Evolutionary conservation across 2,329 filamentous ascomycete species (phyloP), one percentile per base, ranked within the genome.

Genomic region (Onygenales sp.): DNA sequence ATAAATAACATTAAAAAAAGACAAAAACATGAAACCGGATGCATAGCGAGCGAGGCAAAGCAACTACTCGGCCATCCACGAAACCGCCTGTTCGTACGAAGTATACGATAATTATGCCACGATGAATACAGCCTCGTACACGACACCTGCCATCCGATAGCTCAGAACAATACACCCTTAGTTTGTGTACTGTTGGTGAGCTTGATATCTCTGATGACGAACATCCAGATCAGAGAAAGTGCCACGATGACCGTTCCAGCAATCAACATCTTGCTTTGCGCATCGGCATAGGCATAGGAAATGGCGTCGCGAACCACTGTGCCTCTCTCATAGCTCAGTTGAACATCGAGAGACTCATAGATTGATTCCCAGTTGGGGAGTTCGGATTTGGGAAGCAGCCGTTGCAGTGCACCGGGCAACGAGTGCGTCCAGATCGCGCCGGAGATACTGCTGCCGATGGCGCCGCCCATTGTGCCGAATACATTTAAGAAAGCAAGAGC

Each of bases 141-240:
- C 21, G 21, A 3, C 21, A 27, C 21, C 21, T 27, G 21, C 21
- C 21, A 27, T 27, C 21, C 21, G 21, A 27, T 27, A 27, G 21
- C 21, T 58, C 60, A 71, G 49, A 71, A 51, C 43, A 73, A 66
- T 43, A 58, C 69, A 10, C 74, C 75, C 60, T 74, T 72, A 21
- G 69, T 68, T 58, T 78, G 64, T 49, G 62, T 61, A 68, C 70
- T 60, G 17, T 72, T 63, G 52, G 71, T 75, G 17, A 80, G 66
- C 43, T 74, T 70, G 41, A 78, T 72, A 55, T 80, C 70, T 52
- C 69, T 69, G 76, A 76, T 79, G 45, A 78, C 63, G 1, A 61
- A 57, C 32, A 75, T 68, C 50, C 64, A 72, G 0, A 69, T 57
- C 39, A 64, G 47, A 8, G 57, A 57, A n/a, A 63, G 52, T 3